A percentile compares a stretch with the other conserved stretches of the same genome.
Evolutionary conservation across 345 rosid genomes (phyloP).

Genomic region (Citrus mangshanensis): DNA sequence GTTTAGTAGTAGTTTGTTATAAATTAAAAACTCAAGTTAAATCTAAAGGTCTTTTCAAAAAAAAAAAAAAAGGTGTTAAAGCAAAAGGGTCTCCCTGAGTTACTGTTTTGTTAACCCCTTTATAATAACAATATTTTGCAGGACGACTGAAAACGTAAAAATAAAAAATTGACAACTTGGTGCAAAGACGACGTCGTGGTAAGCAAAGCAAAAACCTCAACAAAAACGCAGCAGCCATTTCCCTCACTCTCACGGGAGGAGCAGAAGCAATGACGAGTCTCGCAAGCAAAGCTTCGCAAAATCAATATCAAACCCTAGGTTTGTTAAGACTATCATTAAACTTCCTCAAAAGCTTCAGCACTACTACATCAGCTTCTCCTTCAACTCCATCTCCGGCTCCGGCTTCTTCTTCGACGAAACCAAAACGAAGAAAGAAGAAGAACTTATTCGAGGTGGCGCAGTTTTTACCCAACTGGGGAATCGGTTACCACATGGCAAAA

Average conservation of each 20-base stretch:
- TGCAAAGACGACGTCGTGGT: background rate
- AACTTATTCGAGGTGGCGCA: conserved; percentile 93
- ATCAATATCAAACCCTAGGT: conserved; percentile 18
- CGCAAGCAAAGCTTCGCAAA: conserved; percentile 27
- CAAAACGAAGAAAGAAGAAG: conserved; percentile 77
- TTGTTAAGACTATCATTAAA: conserved; percentile 41
- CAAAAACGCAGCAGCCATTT: background rate
- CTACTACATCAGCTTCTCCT: conserved; percentile 28
- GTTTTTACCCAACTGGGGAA: conserved; percentile 92
- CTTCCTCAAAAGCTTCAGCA: conserved; percentile 45
- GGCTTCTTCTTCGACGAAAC: conserved; percentile 33
- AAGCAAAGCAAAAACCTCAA: background rate
- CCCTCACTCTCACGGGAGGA: background rate
- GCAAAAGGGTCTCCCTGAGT: no score
- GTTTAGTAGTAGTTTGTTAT: no score
- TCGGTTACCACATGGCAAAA: conserved; percentile 92
- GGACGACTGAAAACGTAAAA: no score
- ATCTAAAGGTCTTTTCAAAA: no score
- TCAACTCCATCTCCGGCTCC: conserved; percentile 26
- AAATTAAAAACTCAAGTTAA: no score
- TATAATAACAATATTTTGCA: no score
- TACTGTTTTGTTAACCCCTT: no score
- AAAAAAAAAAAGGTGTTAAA: no score
- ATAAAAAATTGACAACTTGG: background rate
- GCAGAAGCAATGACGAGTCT: conserved; percentile 27